Base-by-base conservation (phyloP, 441 rosid genomes). In the Gossypium schwendimanii region DNA sequence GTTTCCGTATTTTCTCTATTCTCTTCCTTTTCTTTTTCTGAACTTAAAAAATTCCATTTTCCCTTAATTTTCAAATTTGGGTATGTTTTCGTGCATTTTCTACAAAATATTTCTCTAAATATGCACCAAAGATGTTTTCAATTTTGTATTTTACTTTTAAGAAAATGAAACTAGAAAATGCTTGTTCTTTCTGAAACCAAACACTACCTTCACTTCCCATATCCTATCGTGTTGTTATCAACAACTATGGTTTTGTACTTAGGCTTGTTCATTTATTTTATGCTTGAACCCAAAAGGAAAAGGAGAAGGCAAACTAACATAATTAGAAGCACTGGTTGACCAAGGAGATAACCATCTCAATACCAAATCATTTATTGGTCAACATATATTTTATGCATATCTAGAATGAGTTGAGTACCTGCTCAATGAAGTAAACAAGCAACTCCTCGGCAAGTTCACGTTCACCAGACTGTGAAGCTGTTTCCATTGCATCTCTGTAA, bases 401-500 rank as follows among this genome's bases (percentile, higher is more conserved):
- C 31, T 57, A 57, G 61, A 57, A 11, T 21, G 61, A 21, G 31
- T 57, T 23, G 31, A 21, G 61, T 57, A 57, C 61, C 33, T 57
- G 15, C 61, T 57, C 61, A 23, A 57, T 23, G 61, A 57, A 57
- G 61, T 57, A 57, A 57, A 57, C 61, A 23, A 57, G 61, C n/a
- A 57, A 57, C 61, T 57, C 61, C 61, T 57, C 61, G n/a, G 61
- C 61, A 57, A 57, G 61, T 23, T 57, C 61, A 57, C 61, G 33
- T 23, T 23, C 61, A 57, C 26, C 99, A 28, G 97, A 93, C 74
- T 96, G 99, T 3, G 99, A 96, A 63, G 97, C 97, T 63, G 99
- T 93, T 85, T 93, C 99, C 99, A 96, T 96, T 63, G 97, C 95
- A 87, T 96, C 97, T 77, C 86, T 96, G 87, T 90, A 96, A 73